Evolutionary conservation across 1,284 basidiomycete genomes (phyloP), one percentile per base, ranked within the genome.

Genomic region (Ganoderma lucidum): DNA sequence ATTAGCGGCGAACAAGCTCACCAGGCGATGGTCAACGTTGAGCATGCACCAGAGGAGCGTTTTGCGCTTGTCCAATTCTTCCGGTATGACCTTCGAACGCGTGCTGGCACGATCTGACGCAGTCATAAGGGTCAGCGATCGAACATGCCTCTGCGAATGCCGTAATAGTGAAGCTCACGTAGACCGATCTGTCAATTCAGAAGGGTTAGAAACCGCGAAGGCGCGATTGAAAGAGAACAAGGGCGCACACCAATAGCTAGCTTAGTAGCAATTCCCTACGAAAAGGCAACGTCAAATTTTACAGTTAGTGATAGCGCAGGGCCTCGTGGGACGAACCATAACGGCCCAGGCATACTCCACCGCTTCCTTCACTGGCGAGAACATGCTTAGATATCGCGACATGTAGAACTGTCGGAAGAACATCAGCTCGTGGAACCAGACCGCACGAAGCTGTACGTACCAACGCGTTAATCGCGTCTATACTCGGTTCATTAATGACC

Each of bases 371-470:
- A 90, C 88, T 75, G 90, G 88, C 8, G 89, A 90, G 73, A 90
- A 91, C 72, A 90, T 87, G 35, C 90, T 82, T 64, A 91, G 86
- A 75, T 89, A 91, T 86, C 88, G 90, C 56, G 89, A 85, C 89
- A 91, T 91, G 77, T 89, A 90, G 75, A 91, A 90, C 87, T 91
- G 73, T 65, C 69, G 68, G 41, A 15, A n/a, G 19, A 28, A 9
- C 17, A 42, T 71, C 60, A 70, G 62, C 59, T 42, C n/a, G 23
- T 6, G 39, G 61, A 60, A 9, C 45, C 48, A 12, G 45, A 30
- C 14, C 19, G 39, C 32, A 48, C 45, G 58, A 58, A 30, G 10
- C 39, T 23, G 61, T 79, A 74, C 91, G 77, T 77, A 91, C 88
- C 67, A 93, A 78, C 5, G 87, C 79, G 76, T 92, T 89, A 62